phyloP scores from a whole-genome alignment of 1,284 basidiomycete genomes.

The Trametes polyzona region DNA sequence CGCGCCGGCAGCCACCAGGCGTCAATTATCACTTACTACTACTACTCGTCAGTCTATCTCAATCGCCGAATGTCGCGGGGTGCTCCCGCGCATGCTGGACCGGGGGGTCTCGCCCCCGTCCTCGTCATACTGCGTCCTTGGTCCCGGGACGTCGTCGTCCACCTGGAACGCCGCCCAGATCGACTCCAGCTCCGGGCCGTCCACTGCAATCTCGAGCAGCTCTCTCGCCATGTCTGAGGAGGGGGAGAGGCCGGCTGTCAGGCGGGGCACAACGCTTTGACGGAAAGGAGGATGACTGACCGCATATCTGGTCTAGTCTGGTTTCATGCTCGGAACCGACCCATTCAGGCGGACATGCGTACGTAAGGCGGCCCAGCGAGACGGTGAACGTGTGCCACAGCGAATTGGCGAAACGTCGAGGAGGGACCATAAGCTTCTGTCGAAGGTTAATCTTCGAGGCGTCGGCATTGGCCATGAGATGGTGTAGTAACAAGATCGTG shows the following conservation, averaged over 20 bases:
- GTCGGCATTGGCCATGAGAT: conserved; percentile 55
- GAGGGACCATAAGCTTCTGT: conserved; percentile 55
- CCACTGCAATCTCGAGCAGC: conserved; percentile 32
- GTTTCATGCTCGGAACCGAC: conserved; percentile 47
- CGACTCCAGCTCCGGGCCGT: conserved; percentile 33
- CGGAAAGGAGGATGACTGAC: conserved; percentile 38
- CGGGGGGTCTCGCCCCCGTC: conserved; percentile 30
- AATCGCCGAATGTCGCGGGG: background rate
- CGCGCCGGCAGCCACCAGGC: too few species aligned
- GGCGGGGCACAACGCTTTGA: too few species aligned
- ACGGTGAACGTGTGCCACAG: conserved; percentile 79
- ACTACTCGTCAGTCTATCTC: background rate
- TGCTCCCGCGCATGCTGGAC: too few species aligned
- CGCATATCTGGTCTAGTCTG: conserved; percentile 54
- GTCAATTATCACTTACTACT: too few species aligned
- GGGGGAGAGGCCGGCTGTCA: background rate
- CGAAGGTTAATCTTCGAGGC: conserved; percentile 50
- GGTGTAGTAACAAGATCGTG: conserved; percentile 59
- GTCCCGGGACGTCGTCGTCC: conserved; percentile 10
- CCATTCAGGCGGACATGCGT: conserved; percentile 69
- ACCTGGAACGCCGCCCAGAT: conserved; percentile 30
- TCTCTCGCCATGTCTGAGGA: conserved; percentile 29
- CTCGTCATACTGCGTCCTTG: conserved; percentile 6
- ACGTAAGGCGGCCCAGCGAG: conserved; percentile 75
- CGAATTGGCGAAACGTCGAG: conserved; percentile 61